A percentile compares a stretch with the other conserved stretches of the same genome.
Evolutionary conservation across 495 filamentous ascomycete species (phyloP).

Genomic region (Podospora conica): DNA sequence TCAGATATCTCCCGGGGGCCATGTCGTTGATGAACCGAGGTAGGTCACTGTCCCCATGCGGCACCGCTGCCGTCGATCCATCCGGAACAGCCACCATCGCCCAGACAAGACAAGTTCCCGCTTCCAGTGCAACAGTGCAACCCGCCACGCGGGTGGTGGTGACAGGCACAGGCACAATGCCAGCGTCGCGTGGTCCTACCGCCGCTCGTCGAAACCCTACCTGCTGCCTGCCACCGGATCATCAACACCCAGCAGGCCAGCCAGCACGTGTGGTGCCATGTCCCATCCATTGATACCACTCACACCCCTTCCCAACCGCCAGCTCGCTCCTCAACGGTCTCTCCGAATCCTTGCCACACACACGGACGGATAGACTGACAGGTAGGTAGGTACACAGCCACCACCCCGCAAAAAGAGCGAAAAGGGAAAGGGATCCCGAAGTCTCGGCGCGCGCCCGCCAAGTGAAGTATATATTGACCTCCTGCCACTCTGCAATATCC

Average conservation of each 20-base stretch:
- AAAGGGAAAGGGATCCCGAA: background rate
- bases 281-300: background rate
- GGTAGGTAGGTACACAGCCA: too few species aligned
- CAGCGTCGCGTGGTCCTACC: too few species aligned
- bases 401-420: background rate
- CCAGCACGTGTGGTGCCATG: too few species aligned
- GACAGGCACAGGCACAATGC: too few species aligned
- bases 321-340: background rate
- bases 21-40: background rate
- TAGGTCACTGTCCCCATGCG: background rate
- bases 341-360: background rate
- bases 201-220: too few species aligned
- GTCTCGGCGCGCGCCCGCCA: background rate
- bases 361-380: too few species aligned
- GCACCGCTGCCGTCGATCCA: background rate
- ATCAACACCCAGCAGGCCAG: too few species aligned
- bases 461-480: background rate
- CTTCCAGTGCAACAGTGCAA: background rate
- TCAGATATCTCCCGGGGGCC: background rate
- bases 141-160: background rate
- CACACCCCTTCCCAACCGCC: background rate
- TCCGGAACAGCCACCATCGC: background rate
- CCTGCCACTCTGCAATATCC: background rate
- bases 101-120: background rate
- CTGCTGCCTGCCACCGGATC: too few species aligned